phyloP scores from a whole-genome alignment of 179 eudicot genomes.

The Carnegiea gigantea region DNA sequence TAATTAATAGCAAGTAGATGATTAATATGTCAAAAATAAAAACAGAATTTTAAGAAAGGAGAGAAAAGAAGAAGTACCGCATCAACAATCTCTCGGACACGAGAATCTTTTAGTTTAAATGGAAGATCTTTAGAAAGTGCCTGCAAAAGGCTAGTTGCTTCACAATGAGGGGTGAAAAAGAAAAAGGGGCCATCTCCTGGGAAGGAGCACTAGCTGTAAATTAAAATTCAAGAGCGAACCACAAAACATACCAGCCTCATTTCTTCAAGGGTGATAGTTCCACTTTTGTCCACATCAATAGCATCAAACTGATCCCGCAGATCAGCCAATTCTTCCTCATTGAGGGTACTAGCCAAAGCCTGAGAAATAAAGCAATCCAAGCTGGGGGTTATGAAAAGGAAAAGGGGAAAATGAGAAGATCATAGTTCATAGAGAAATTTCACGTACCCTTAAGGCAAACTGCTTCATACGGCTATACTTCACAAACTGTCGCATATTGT shows the following conservation, averaged over 20 bases:
- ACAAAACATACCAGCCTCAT: slow-evolving; percentile 71
- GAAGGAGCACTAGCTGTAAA: neutral
- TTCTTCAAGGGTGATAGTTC: slow-evolving; percentile 91
- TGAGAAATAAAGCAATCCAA: slow-evolving; percentile 24
- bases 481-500: slow-evolving; percentile 90
- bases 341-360: slow-evolving; percentile 92
- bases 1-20: neutral
- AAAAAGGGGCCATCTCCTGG: neutral
- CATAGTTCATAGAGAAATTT: neutral
- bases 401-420: neutral
- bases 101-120: slow-evolving; percentile 83
- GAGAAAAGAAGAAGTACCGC: slow-evolving; percentile 51
- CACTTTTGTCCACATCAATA: slow-evolving; percentile 90
- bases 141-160: slow-evolving; percentile 33
- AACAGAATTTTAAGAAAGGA: neutral
- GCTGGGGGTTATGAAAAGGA: neutral
- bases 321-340: slow-evolving; percentile 78
- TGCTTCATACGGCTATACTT: slow-evolving; percentile 92
- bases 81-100: slow-evolving; percentile 84
- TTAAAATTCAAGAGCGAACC: neutral
- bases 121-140: slow-evolving; percentile 97
- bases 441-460: slow-evolving; percentile 84
- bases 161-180: neutral
- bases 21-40: neutral
- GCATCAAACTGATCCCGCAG: slow-evolving; percentile 95